Evolutionary conservation across 495 filamentous ascomycete species (phyloP).

Genomic region (Astrothelium subdiscretum): DNA sequence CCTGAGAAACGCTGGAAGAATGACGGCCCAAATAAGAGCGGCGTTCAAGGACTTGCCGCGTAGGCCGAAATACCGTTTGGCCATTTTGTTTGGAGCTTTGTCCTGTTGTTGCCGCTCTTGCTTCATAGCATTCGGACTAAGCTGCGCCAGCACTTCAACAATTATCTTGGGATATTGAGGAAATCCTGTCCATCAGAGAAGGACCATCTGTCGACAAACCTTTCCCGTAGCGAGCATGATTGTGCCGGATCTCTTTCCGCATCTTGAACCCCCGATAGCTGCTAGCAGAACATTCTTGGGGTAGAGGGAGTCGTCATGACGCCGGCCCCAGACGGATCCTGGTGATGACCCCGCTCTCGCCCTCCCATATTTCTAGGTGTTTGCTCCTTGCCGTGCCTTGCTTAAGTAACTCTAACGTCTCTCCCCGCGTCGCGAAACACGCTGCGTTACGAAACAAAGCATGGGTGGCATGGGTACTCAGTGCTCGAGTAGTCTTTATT

Average conservation of each 20-base stretch:
- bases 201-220: neutral
- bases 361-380: too few species aligned
- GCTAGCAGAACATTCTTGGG: neutral
- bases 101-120: neutral
- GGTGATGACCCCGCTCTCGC: neutral
- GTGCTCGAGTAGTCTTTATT: too few species aligned
- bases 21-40: constrained; percentile 11
- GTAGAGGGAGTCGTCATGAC: neutral
- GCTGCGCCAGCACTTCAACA: neutral
- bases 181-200: neutral
- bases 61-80: constrained; percentile 2
- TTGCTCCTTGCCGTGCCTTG: too few species aligned
- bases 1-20: constrained; percentile 6
- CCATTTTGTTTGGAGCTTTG: neutral
- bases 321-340: too few species aligned
- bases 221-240: neutral
- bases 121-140: neutral
- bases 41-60: constrained; percentile 1
- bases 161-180: neutral
- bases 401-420: too few species aligned
- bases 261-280: neutral
- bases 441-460: too few species aligned
- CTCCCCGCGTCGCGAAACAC: too few species aligned
- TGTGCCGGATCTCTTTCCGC: neutral
- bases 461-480: too few species aligned